Conservation (phyloP, 345 rosid species). For the Erysimum cheiranthoides region DNA sequence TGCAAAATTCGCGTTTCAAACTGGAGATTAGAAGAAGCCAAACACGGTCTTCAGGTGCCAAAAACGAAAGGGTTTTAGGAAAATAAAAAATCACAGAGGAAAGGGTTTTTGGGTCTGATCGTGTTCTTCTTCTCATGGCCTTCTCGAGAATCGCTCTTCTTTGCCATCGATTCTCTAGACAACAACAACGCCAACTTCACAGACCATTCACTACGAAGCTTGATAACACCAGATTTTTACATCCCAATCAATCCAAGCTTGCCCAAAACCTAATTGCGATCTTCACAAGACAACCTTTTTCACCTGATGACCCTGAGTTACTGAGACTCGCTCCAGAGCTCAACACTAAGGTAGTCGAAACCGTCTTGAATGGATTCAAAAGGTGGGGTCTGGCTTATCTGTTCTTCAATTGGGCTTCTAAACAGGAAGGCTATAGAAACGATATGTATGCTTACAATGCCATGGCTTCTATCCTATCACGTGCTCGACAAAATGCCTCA, state of each 20-base stretch:
- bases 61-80: slow-evolving; percentile 13
- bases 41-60: slow-evolving; percentile 24
- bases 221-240: slow-evolving; percentile 35
- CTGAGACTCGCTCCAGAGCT: slow-evolving; percentile 59
- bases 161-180: slow-evolving; percentile 35
- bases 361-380: slow-evolving; percentile 56
- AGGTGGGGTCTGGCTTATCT: slow-evolving; percentile 62
- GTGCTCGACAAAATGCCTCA: slow-evolving; percentile 90
- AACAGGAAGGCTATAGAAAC: slow-evolving; percentile 64
- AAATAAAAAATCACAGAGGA: background rate
- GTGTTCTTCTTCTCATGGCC: slow-evolving; percentile 33
- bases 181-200: slow-evolving; percentile 37
- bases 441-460: slow-evolving; percentile 78
- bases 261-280: slow-evolving; percentile 54
- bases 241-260: slow-evolving; percentile 44
- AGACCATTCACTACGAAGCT: slow-evolving; percentile 41
- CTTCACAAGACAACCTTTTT: slow-evolving; percentile 61
- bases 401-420: slow-evolving; percentile 78
- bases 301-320: slow-evolving; percentile 56
- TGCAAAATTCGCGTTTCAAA: slow-evolving; percentile 9
- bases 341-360: slow-evolving; percentile 66
- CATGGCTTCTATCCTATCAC: slow-evolving; percentile 85
- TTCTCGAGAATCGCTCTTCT: slow-evolving; percentile 42
- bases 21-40: background rate
- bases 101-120: slow-evolving; percentile 36